Evolutionary conservation across 106 monocot species (phyloP).

Genomic region (Acanthochlamys bracteata): DNA sequence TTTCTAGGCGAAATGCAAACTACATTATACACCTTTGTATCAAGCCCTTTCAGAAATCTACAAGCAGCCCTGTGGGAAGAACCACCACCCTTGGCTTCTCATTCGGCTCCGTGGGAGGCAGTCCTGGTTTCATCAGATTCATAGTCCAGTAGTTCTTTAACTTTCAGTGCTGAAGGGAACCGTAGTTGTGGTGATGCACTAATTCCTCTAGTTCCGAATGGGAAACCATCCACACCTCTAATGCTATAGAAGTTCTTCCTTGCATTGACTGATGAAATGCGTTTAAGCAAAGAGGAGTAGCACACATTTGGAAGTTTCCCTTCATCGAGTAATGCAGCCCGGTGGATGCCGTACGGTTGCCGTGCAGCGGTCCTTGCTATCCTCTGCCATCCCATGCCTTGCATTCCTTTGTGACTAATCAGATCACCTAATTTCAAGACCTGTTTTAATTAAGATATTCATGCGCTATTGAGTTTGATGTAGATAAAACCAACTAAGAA

Average conservation of each 20-base stretch:
- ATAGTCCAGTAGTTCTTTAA: constrained; percentile 15
- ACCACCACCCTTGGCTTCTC: constrained; percentile 67
- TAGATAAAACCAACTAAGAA: too few species aligned
- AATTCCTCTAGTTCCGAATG: constrained; percentile 17
- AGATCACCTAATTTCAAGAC: too few species aligned
- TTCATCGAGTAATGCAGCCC: background rate
- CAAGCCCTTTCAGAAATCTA: constrained; percentile 45
- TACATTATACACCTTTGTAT: constrained; percentile 46
- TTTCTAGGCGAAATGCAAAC: constrained; percentile 68
- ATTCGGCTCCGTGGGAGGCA: constrained; percentile 29
- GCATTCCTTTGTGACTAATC: too few species aligned
- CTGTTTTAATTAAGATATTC: too few species aligned
- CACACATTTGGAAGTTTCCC: background rate
- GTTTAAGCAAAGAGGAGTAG: background rate
- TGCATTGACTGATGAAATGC: background rate
- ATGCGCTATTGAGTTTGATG: too few species aligned
- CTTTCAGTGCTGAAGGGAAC: constrained; percentile 8
- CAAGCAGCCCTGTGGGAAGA: constrained; percentile 62
- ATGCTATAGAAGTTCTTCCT: background rate
- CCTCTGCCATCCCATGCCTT: constrained; percentile 16
- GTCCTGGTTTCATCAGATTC: constrained; percentile 15
- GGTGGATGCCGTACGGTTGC: constrained; percentile 5
- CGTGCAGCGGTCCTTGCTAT: constrained; percentile 12
- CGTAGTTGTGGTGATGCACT: constrained; percentile 13
- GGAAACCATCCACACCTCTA: background rate